Base-by-base conservation (phyloP, 2,329 filamentous ascomycete genomes). In the Colletotrichum gloeosporioides region DNA sequence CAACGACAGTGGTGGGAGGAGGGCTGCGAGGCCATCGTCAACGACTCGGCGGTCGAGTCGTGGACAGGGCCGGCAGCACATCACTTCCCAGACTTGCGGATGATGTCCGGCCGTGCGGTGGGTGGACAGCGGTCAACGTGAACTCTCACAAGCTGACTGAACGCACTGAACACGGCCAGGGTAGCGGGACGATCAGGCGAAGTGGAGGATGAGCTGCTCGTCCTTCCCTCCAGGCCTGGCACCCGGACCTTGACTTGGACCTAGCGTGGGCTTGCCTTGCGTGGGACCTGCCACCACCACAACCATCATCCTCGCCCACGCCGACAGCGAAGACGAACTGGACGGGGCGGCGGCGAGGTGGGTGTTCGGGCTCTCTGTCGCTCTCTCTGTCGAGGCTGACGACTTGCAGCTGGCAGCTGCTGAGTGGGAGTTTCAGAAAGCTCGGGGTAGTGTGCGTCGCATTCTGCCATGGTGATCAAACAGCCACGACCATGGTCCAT, bases 141-240 rank as follows among this genome's bases (percentile, higher is more conserved):
- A 76, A 73, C 72, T 66, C 53, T 65, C 75, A 59, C 59, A 49
- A 59, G 64, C 39, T 39, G 65, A 66, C 59, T 70, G 62, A 61
- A 57, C 66, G 65, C 69, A 72, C 75, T 65, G 71, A 75, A 67
- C 63, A n/a, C 61, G 75, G 63, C 77, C 71, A 77, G 73, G 66
- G 57, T 62, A 71, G 77, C 80, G 80, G 80, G 81, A 82, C 78
- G 80, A 82, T 81, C 79, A 81, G 78, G 77, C 77, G 79, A 61
- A 74, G 63, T 71, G 66, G 53, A 79, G 73, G 63, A 76, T 36
- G 44, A 64, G 63, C 65, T 61, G 44, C 57, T 62, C 64, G 59
- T 22, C 55, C 63, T 53, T 55, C 55, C 29, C 39, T 63, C 73
- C 62, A 18, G 49, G 69, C 32, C 44, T 65, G 34, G 44, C 59